Conservation (phyloP, 768 basidiomycete genomes). For the Lactarius vividus region DNA sequence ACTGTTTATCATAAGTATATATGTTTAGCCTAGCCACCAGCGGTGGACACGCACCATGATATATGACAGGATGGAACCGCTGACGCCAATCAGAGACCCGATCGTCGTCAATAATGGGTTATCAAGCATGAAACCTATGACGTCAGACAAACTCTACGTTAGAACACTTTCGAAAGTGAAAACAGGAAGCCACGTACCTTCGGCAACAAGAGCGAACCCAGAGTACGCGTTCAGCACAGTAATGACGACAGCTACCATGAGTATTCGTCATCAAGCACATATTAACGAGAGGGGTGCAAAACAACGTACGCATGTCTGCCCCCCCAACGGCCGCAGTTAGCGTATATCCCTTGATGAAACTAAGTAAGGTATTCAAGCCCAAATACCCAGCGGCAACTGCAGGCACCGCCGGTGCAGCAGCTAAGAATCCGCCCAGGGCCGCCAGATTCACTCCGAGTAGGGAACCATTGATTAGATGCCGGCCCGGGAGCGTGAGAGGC, state of each 20-base stretch:
- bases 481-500: constrained; percentile 69
- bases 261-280: constrained; percentile 9
- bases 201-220: constrained; percentile 87
- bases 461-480: constrained; percentile 70
- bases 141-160: background rate
- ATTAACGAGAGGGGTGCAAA: no score
- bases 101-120: constrained; percentile 81
- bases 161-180: background rate
- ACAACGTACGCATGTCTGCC: constrained; percentile 82
- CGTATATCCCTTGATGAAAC: constrained; percentile 83
- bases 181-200: constrained; percentile 46
- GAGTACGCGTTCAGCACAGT: constrained; percentile 90
- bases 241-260: constrained; percentile 71
- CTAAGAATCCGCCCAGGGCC: constrained; percentile 76
- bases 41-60: constrained; percentile 65
- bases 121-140: constrained; percentile 78
- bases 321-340: constrained; percentile 91
- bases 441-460: constrained; percentile 70
- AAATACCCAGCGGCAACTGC: constrained; percentile 76
- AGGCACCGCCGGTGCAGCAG: constrained; percentile 66
- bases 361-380: constrained; percentile 66
- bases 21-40: background rate
- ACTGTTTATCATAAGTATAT: constrained; percentile 44
- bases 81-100: constrained; percentile 85
- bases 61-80: constrained; percentile 87